Evolutionary conservation across 2,329 filamentous ascomycete genomes (phyloP), one percentile per base, ranked within the genome.

Genomic region (Pleoardoris graminearum): DNA sequence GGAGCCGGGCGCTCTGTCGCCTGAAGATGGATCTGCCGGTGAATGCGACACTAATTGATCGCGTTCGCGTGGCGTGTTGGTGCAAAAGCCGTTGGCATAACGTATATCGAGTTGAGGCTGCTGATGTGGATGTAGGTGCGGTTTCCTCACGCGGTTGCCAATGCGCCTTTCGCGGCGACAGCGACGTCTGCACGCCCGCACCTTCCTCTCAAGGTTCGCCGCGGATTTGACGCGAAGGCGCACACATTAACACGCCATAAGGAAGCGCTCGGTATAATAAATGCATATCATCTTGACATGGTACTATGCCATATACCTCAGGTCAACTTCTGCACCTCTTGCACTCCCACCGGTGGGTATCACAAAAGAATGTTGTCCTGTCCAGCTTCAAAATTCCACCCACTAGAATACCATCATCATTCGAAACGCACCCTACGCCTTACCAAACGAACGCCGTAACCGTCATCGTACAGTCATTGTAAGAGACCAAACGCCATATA

Each of bases 311-410:
- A n/a, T n/a, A n/a, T n/a, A n/a, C n/a, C n/a, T n/a, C n/a, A n/a
- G n/a, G n/a, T n/a, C n/a, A n/a, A n/a, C n/a, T n/a, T n/a, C n/a
- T n/a, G n/a, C n/a, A n/a, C n/a, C n/a, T n/a, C n/a, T 32, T 46
- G 14, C 29, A 10, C 43, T 46, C 30, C 43, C 30, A 46, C 43
- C 43, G 23, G 43, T 46, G 43, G 43, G 43, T 46, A 46, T 46
- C 29, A 19, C 14, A 35, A 46, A 46, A 46, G 43, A 46, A 46
- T 36, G 43, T 46, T 27, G 21, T 3, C 43, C 43, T 36, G 29
- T 30, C 30, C 30, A 46, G 30, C 14, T 27, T 5, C 21, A 36
- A 27, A 46, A 25, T 17, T 25, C 43, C 43, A 7, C 11, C 30
- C 7, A 19, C 5, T 17, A 17, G n/a, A 16, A 35, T 23, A 19